Base-by-base conservation (phyloP, 345 rosid species). In the Noccaea bulbosa region DNA sequence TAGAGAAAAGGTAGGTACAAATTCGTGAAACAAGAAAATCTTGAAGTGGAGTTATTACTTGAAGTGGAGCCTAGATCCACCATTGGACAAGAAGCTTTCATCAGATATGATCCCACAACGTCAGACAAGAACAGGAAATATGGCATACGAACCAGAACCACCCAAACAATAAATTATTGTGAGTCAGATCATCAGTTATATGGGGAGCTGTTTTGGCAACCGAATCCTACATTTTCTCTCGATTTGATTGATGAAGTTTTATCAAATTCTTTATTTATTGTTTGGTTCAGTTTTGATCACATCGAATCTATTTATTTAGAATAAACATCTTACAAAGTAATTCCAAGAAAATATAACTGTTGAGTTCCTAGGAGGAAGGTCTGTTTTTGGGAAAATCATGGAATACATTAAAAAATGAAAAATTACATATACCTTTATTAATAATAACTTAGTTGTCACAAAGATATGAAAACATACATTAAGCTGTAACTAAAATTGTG, bases 51-150 rank as follows among this genome's bases (percentile, higher is more conserved):
- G 30, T 32, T 20, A 3, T 39, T 85, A 93, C 96, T 90, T 79
- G 22, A 20, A 20, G 22, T 20, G 78, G 74, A 88, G 81, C 45
- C 44, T 22, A 45, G 81, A 74, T 64, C 71, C 71, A 65, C 64
- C 46, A 59, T 34, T 40, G 57, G 79, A 73, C 52, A 83, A 71
- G 7, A 78, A 80, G 75, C 51, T 73, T 20, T 72, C 84, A 56
- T 79, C 49, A 46, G 71, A 78, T 20, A 79, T 38, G 3, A 83
- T 81, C 14, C 90, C 96, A 94, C 87, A n/a, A 91, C 49, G 71
- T 89, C 99, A 91, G 65, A 69, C 83, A 86, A 62, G 75, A 77
- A 6, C 90, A 51, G 62, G 87, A 85, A 50, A 24, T 24, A 24
- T 79, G 81, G 2, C 81, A 81, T 9, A 85, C 12, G 54, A 80